Percentiles rank a stretch among this genome's conserved stretches.
phyloP scores from a whole-genome alignment of 768 basidiomycete species.

The Psilocybe cyanescens region DNA sequence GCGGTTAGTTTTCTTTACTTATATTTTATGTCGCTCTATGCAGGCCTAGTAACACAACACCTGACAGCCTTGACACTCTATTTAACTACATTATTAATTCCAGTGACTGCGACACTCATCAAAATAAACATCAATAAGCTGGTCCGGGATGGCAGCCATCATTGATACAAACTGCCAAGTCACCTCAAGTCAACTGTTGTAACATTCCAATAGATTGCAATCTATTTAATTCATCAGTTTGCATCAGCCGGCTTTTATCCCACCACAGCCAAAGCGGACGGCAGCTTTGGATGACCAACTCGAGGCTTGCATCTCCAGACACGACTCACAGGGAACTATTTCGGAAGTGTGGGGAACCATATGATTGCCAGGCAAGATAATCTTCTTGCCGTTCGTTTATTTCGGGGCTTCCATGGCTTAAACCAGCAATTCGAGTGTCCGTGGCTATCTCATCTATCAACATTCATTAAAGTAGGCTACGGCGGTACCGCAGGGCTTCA shows the following conservation, averaged over 20 bases:
- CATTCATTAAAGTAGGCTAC: background rate
- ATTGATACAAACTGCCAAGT: background rate
- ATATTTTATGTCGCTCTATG: no score
- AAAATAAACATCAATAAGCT: no score
- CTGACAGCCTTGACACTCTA: no score
- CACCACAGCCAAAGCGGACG: background rate
- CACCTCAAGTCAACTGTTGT: background rate
- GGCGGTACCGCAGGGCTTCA: background rate
- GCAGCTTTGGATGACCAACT: background rate
- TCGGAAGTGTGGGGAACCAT: background rate
- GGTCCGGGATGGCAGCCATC: background rate
- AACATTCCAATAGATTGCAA: background rate
- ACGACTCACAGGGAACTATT: slow-evolving; percentile 1
- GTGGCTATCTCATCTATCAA: background rate
- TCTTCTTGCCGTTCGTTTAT: background rate
- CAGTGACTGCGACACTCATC: no score
- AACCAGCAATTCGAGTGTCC: background rate
- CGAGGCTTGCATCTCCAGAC: background rate
- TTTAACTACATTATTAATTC: no score
- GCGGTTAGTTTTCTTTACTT: no score
- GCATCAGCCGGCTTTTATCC: slow-evolving; percentile 4
- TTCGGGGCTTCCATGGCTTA: background rate
- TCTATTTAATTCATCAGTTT: background rate
- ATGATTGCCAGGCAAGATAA: slow-evolving; percentile 3
- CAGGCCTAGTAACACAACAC: no score